A percentile compares a stretch with the other conserved stretches of the same genome.
Conservation (phyloP, 345 rosid species). For the Hevea brasiliensis region DNA sequence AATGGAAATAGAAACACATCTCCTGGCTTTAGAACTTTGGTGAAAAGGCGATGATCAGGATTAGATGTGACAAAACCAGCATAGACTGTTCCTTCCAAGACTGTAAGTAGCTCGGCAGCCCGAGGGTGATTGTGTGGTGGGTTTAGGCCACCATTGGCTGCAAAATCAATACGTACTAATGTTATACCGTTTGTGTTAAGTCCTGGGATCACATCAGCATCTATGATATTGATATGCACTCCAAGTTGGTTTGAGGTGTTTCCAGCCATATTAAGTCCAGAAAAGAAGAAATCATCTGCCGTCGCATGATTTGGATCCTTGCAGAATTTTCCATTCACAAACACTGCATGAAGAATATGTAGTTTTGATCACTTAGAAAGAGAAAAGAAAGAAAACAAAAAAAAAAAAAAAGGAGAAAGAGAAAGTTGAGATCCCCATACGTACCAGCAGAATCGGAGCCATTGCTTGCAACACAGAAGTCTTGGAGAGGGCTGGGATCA, state of each 20-base stretch:
- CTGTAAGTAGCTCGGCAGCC: constrained; percentile 4
- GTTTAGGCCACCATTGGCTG: constrained; percentile 15
- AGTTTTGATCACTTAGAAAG: too few species aligned
- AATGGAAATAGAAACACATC: constrained; percentile 14
- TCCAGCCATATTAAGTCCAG: constrained; percentile 4
- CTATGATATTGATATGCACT: constrained; percentile 6
- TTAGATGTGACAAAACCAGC: constrained; percentile 14
- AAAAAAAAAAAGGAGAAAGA: too few species aligned
- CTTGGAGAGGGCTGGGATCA: constrained; percentile 22
- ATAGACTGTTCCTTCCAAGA: constrained; percentile 7
- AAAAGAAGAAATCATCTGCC: constrained; percentile 11
- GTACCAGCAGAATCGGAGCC: not conserved
- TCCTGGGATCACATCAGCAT: constrained; percentile 1
- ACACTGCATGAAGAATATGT: not conserved
- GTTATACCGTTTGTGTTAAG: constrained; percentile 14
- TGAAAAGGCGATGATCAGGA: constrained; percentile 3
- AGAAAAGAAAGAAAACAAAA: not conserved
- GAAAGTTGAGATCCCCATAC: too few species aligned
- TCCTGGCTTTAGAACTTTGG: constrained; percentile 8
- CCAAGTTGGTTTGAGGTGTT: constrained; percentile 8
- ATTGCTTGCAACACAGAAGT: constrained; percentile 8
- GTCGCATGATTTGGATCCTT: constrained; percentile 4
- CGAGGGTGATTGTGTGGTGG: constrained; percentile 14
- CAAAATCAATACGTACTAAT: constrained; percentile 7
- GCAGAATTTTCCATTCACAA: constrained; percentile 24